Base-by-base conservation (phyloP, 768 basidiomycete species). In the Mycena epipterygia region DNA sequence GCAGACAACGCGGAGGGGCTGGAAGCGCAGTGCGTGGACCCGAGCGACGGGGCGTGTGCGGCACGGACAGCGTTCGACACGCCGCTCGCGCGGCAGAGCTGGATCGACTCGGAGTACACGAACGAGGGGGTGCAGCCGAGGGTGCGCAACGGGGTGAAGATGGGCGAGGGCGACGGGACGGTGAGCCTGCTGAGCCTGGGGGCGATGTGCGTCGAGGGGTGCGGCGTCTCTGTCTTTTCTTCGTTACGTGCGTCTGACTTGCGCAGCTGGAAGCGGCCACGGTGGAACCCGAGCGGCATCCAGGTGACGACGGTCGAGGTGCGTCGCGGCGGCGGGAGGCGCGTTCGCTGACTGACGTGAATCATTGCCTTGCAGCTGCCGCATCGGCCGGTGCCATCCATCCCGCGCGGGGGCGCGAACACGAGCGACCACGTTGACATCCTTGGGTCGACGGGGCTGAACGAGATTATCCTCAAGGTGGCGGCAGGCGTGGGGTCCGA, bases 141-240 rank as follows among this genome's bases (percentile, higher is more conserved):
- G 81, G 90, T 87, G 94, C 80, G 95, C 53, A 83, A 87, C 70
- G 97, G 97, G 14, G 95, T 98, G 61, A 94, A 93, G 73, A 90
- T 97, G 97, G 25, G 62, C 80, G 95, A 98, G 83, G 97, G 96
- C 9, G 98, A 99, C 78, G 97, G 98, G 16, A 98, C 98, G 2
- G 96, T 96, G 27, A 90, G 90, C 74, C 81, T 95, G 44, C 76
- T 97, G 39, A 95, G 93, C 73, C 85, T 96, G 61, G 97, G 97
- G 16, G 90, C 94, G 21, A 98, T 99, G 96, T 98, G 97, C 76
- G 91, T 93, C 13, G 95, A 96, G 77, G 97, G 96, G 48, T 44
- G 39, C n/a, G n/a, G n/a, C n/a, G n/a, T n/a, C n/a, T n/a, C n/a
- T n/a, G n/a, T n/a, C n/a, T n/a, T n/a, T n/a, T n/a, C n/a, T n/a